phyloP scores from a whole-genome alignment of 73 alveolate genomes.

The Paramecium sonneborni region DNA sequence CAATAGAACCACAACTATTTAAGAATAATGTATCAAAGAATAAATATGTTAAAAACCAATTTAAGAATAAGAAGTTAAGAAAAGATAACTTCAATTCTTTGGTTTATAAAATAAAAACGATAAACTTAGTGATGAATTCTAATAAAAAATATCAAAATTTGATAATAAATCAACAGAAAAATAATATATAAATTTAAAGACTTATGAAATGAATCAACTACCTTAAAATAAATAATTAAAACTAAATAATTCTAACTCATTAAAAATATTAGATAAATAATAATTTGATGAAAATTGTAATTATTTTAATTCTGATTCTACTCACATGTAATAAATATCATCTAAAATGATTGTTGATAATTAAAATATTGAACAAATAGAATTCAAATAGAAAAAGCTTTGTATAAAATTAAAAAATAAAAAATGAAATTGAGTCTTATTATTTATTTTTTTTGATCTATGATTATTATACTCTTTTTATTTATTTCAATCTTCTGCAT shows the following conservation, averaged over 20 bases:
- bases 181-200: not conserved
- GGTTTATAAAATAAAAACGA: not conserved
- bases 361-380: not conserved
- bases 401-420: not conserved
- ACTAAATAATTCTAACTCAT: not conserved
- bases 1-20: not conserved
- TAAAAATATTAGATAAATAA: not conserved
- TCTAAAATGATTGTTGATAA: not conserved
- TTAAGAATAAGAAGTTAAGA: not conserved
- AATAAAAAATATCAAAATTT: not conserved
- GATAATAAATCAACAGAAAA: not conserved
- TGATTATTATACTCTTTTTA: not conserved
- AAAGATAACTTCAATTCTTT: not conserved
- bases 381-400: not conserved
- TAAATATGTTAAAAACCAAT: not conserved
- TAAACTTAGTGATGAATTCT: not conserved
- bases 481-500: slow-evolving; percentile 44
- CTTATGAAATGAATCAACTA: not conserved
- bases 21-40: not conserved
- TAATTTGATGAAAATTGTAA: not conserved
- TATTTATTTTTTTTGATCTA: not conserved
- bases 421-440: not conserved
- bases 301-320: not conserved
- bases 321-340: not conserved
- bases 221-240: not conserved